Conservation (phyloP, 2,329 filamentous ascomycete genomes). For the Parastagonospora nodorum region DNA sequence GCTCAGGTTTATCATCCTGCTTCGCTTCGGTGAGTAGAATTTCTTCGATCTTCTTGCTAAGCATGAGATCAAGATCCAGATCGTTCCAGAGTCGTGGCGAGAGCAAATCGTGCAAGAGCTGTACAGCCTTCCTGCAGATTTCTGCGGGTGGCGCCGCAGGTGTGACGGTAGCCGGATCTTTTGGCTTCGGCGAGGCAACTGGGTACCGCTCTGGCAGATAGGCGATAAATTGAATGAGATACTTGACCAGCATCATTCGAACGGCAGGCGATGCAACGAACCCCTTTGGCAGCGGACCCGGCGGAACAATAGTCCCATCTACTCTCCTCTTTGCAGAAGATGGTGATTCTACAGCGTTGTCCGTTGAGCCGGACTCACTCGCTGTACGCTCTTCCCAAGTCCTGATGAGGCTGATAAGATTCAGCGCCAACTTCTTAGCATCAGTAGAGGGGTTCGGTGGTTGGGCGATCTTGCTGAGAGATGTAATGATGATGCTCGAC, state of each 20-base stretch:
- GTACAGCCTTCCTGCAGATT: slow-evolving; percentile 82
- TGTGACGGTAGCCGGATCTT: slow-evolving; percentile 39
- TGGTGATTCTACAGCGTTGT: slow-evolving; percentile 69
- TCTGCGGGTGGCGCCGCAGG: slow-evolving; percentile 64
- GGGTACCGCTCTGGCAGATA: slow-evolving; percentile 85
- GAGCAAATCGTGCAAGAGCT: slow-evolving; percentile 80
- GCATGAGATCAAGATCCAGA: slow-evolving; percentile 80
- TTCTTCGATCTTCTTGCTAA: slow-evolving; percentile 86
- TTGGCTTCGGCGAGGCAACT: slow-evolving; percentile 58
- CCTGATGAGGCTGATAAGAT: slow-evolving; percentile 89
- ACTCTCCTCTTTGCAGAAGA: slow-evolving; percentile 72
- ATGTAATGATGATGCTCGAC: slow-evolving; percentile 83
- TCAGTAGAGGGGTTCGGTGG: slow-evolving; percentile 86
- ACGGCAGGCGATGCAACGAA: slow-evolving; percentile 58
- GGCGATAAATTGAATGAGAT: slow-evolving; percentile 93
- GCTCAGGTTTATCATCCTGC: slow-evolving; percentile 62
- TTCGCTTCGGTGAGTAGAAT: slow-evolving; percentile 75
- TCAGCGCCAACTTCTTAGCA: slow-evolving; percentile 86
- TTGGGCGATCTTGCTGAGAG: slow-evolving; percentile 83
- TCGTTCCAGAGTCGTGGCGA: slow-evolving; percentile 91
- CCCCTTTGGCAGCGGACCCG: slow-evolving; percentile 56
- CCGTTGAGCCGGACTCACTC: slow-evolving; percentile 55
- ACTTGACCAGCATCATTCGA: slow-evolving; percentile 85
- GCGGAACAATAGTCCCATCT: slow-evolving; percentile 64
- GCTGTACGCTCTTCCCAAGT: slow-evolving; percentile 88